Base-by-base conservation (phyloP, 805 yeast genomes). In the Monosporozyma solicola region DNA sequence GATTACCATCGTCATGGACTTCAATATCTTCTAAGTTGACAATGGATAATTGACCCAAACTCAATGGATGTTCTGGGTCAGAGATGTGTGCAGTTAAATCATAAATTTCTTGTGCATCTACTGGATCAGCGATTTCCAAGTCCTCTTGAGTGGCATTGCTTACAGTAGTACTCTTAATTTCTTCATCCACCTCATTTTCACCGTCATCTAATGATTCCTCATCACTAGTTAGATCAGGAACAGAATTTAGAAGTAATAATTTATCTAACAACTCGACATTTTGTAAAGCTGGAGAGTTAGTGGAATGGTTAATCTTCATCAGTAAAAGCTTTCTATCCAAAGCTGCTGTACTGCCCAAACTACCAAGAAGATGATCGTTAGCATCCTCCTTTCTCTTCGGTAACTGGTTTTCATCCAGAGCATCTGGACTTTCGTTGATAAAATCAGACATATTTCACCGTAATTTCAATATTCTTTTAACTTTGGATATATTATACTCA, bases 31-130 rank as follows among this genome's bases (percentile, higher is more conserved):
- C 76, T 49, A 94, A 72, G 61, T 89, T 90, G 1, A 94, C 96
- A 44, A 94, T 97, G 0, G 97, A 92, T 16, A 94, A 75, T 69
- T 94, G 98, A 0, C 97, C 99, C 53, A 94, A 74, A 0, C 97
- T 85, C 45, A 94, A 74, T 0, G 99, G 99, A 67, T 94, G 99
- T 64, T 94, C 99, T 1, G 99, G 99, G 66, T 94, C 99, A 0
- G 95, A 85, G 11, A 90, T 88, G 32, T 84, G 79, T 5, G 97
- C 82, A 2, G 88, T 87, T 48, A 92, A 72, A 65, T 91, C 96
- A 61, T 81, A 90, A 5, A 92, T 83, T 65, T 92, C 99, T 65
- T 92, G 97, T 1, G 90, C 69, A 65, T 92, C 99, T 41, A 92
- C 80, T 8, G 79, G 79, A 41, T 88, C 94, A 72, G 47, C 45